Conservation (phyloP, 345 rosid species). For the Citrus trifoliata region DNA sequence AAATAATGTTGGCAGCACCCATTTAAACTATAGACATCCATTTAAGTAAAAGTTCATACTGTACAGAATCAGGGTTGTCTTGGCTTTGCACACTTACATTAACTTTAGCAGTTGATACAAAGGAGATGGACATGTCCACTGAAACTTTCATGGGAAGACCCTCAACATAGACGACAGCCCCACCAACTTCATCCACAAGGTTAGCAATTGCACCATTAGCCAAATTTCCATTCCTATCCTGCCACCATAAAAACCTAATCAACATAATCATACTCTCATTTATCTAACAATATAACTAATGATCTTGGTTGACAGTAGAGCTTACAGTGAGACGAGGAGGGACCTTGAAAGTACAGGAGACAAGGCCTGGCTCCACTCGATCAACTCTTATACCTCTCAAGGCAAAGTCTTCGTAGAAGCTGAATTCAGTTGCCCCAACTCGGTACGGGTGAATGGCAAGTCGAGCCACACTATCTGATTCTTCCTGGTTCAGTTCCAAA, state of each 20-base stretch:
- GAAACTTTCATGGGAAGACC: slow-evolving; percentile 73
- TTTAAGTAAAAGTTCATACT: not conserved
- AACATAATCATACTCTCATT: too few relatives aligned
- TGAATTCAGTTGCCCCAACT: slow-evolving; percentile 24
- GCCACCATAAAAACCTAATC: slow-evolving; percentile 19
- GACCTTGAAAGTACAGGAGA: slow-evolving; percentile 73
- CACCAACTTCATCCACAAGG: slow-evolving; percentile 90
- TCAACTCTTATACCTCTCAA: slow-evolving; percentile 73
- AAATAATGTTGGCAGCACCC: not conserved
- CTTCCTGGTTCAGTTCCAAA: slow-evolving; percentile 46
- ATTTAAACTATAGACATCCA: not conserved
- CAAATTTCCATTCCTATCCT: slow-evolving; percentile 73
- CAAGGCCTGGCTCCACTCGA: slow-evolving; percentile 64
- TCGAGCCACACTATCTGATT: slow-evolving; percentile 38
- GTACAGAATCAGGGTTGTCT: not conserved
- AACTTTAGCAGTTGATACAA: slow-evolving; percentile 62
- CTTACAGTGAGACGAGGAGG: slow-evolving; percentile 87
- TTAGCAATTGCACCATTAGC: slow-evolving; percentile 81
- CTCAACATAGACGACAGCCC: slow-evolving; percentile 51
- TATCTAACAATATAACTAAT: not conserved
- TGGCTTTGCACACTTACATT: slow-evolving; percentile 32
- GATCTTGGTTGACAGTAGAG: not conserved
- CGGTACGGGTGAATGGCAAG: slow-evolving; percentile 45
- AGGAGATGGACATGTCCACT: slow-evolving; percentile 83
- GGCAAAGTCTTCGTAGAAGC: slow-evolving; percentile 65